phyloP scores from a whole-genome alignment of 306 rosid genomes.

The Erythrophleum fordii region DNA sequence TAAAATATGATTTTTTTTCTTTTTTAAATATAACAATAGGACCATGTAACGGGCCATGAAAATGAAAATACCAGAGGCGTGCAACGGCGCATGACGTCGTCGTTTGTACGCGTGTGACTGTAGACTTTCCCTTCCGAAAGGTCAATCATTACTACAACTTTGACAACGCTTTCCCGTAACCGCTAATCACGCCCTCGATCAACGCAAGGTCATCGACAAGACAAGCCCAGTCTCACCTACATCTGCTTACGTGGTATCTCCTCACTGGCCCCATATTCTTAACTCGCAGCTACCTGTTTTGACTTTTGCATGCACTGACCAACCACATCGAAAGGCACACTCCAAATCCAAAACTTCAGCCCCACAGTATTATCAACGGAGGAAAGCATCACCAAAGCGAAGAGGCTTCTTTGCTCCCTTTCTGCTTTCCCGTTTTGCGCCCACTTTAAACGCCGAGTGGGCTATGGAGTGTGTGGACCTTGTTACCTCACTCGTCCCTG shows the following conservation, averaged over 20 bases:
- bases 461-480: constrained; percentile 47
- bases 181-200: constrained; percentile 49
- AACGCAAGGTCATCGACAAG: background rate
- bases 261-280: background rate
- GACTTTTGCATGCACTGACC: constrained; percentile 35
- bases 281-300: background rate
- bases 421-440: constrained; percentile 20
- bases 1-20: no score
- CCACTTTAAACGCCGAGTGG: constrained; percentile 29
- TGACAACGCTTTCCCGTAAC: background rate
- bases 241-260: background rate
- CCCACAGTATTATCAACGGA: constrained; percentile 14
- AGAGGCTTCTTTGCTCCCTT: constrained; percentile 28
- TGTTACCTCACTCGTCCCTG: constrained; percentile 37
- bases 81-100: constrained; percentile 15
- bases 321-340: background rate
- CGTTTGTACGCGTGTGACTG: background rate
- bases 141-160: background rate
- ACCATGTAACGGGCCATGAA: background rate
- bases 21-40: background rate
- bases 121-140: background rate
- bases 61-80: background rate
- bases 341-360: background rate
- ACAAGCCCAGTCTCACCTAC: background rate
- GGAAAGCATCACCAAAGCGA: constrained; percentile 19